Conservation (phyloP, 108 stramenopile genomes). For the Conticribra guillardii region DNA sequence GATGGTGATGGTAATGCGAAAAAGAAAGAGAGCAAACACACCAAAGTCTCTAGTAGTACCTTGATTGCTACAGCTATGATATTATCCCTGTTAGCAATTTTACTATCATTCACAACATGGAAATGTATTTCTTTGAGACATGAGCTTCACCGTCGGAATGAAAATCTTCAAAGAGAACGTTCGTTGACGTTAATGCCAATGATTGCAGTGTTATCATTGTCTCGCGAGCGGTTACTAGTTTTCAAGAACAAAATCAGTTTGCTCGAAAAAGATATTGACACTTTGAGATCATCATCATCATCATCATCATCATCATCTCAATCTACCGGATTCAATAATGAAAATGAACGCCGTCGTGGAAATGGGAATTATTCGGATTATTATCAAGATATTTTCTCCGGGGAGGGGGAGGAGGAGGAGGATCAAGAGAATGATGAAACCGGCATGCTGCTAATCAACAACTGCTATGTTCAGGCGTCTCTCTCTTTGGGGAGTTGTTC, state of each 20-base stretch:
- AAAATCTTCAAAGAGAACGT: not conserved
- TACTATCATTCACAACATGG: too few relatives aligned
- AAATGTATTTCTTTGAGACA: too few relatives aligned
- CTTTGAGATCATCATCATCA: not conserved
- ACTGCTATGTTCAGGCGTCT: not conserved
- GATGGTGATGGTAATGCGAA: not conserved
- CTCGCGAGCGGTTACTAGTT: not conserved
- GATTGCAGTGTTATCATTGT: not conserved
- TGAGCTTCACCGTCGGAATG: too few relatives aligned
- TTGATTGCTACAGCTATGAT: too few relatives aligned
- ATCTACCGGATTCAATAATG: too few relatives aligned
- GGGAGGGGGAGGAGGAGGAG: too few relatives aligned
- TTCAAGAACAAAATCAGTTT: not conserved
- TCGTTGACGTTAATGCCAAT: not conserved
- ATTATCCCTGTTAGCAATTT: too few relatives aligned
- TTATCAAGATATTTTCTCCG: not conserved
- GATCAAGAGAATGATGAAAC: not conserved
- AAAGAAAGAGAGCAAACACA: not conserved
- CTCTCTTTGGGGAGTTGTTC: not conserved
- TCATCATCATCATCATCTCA: too few relatives aligned
- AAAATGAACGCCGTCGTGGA: too few relatives aligned
- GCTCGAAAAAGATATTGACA: not conserved
- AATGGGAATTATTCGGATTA: not conserved
- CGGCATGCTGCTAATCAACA: not conserved
- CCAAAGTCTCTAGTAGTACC: too few relatives aligned